Evolutionary conservation across 1,284 basidiomycete genomes (phyloP), one percentile per base, ranked within the genome.

Genomic region (Ganoderma sp.): DNA sequence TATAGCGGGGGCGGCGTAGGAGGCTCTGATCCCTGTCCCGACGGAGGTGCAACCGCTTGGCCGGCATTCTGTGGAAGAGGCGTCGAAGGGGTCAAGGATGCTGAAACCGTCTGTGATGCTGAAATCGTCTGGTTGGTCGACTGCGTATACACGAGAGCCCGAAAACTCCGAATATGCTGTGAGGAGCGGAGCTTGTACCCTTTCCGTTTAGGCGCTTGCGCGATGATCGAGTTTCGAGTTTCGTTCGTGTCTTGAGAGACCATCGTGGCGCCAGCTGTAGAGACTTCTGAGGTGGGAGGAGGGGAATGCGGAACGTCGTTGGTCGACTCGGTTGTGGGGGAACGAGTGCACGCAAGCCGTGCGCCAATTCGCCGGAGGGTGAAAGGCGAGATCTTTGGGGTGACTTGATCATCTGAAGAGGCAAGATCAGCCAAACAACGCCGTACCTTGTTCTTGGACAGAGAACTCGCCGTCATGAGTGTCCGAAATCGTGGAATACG

Each of bases 401-500:
- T 19, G 9, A 14, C 52, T 56, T 56, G 28, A 56, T 56, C 1
- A 7, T 34, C 28, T 25, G 9, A 6, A 17, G 6, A 14, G 3
- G 17, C 4, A 5, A 28, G 7, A 28, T 56, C 7, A 56, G 52
- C 28, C 15, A 19, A 56, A 52, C 5, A 14, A 22, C 22, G 22
- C 48, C 22, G n/a, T 22, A 10, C 5, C 8, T 28, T 17, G 17
- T 1, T 34, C 3, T 34, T 9, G 52, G 5, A 34, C 15, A 43
- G 14, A 25, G 15, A 56, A 39, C 56, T 62, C 54, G 64, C 67
- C 62, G 15, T 50, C 14, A 2, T 52, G 41, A n/a, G 41, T 28
- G 9, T 66, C 65, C 4, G 64, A 39, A 22, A 57, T 52, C 17
- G 61, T 50, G 14, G 54, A 52, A 14, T 71, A 71, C 15, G 25